phyloP scores from a whole-genome alignment of 2,329 filamentous ascomycete species.

The Fusarium compactum region DNA sequence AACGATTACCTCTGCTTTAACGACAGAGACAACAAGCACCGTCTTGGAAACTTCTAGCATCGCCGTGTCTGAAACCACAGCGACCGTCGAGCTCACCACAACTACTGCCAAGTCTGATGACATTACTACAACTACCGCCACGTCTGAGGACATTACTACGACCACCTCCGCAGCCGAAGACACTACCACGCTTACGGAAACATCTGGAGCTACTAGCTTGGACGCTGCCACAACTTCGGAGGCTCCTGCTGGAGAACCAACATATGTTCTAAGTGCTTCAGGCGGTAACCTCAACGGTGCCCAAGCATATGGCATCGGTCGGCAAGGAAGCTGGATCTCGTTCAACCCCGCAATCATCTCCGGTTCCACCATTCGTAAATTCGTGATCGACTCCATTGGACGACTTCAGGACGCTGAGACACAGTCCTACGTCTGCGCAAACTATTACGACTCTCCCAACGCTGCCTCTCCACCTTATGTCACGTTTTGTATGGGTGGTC shows the following conservation, averaged over 20 bases:
- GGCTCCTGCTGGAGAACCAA: background rate
- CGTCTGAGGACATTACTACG: background rate
- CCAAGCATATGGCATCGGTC: background rate
- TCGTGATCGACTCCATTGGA: background rate
- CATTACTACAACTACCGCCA: accelerated
- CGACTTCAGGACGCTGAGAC: background rate
- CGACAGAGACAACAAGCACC: background rate
- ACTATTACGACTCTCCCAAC: too few relatives aligned
- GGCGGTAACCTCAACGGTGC: background rate
- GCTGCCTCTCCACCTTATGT: too few relatives aligned
- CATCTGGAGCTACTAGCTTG: accelerated
- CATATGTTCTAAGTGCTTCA: background rate
- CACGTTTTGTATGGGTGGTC: too few relatives aligned
- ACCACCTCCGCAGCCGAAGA: accelerated
- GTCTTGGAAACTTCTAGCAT: too few relatives aligned
- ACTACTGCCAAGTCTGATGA: too few relatives aligned
- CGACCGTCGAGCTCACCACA: too few relatives aligned
- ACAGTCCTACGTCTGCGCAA: background rate
- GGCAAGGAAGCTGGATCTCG: background rate
- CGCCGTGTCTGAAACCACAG: too few relatives aligned
- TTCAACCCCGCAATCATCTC: background rate
- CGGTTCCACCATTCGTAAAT: background rate
- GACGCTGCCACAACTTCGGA: background rate
- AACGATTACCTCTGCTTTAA: background rate
- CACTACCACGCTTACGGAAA: accelerated